Evolutionary conservation across 371 early-diverging fungal species (phyloP).

Genomic region (Apophysomyces variabilis): DNA sequence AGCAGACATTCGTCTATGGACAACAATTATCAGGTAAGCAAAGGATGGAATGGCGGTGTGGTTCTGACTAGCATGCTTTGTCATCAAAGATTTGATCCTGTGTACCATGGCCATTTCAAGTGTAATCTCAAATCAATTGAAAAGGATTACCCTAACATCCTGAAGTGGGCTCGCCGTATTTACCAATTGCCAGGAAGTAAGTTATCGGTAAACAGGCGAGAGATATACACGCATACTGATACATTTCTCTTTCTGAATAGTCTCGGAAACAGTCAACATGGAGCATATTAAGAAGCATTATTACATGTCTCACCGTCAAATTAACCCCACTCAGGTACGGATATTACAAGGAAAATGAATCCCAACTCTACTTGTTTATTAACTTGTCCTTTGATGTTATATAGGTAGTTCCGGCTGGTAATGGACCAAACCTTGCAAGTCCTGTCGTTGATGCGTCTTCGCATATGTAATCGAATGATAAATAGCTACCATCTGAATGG

Average conservation of each 20-base stretch:
- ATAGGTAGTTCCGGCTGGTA: conserved; percentile 78
- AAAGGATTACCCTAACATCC: conserved; percentile 84
- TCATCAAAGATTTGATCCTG: conserved; percentile 74
- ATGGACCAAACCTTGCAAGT: conserved; percentile 75
- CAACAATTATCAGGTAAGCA: conserved; percentile 82
- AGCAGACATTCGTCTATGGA: conserved; percentile 91
- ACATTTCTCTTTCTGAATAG: conserved; percentile 16
- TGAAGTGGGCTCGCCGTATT: conserved; percentile 82
- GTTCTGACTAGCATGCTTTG: not conserved
- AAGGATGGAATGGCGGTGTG: not conserved
- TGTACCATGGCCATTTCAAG: conserved; percentile 92
- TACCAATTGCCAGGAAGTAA: conserved; percentile 80
- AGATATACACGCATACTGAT: no score
- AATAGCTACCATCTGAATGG: no score
- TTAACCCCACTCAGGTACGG: conserved; percentile 79
- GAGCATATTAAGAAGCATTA: conserved; percentile 95
- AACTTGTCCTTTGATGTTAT: not conserved
- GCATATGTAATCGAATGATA: no score
- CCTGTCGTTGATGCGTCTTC: conserved; percentile 20
- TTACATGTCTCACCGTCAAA: conserved; percentile 86
- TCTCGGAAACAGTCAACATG: conserved; percentile 85
- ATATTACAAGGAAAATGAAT: not conserved
- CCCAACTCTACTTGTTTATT: no score
- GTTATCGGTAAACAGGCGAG: not conserved
- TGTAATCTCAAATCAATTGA: conserved; percentile 85